phyloP scores from a whole-genome alignment of 805 yeast species.

The Saturnispora sekii region DNA sequence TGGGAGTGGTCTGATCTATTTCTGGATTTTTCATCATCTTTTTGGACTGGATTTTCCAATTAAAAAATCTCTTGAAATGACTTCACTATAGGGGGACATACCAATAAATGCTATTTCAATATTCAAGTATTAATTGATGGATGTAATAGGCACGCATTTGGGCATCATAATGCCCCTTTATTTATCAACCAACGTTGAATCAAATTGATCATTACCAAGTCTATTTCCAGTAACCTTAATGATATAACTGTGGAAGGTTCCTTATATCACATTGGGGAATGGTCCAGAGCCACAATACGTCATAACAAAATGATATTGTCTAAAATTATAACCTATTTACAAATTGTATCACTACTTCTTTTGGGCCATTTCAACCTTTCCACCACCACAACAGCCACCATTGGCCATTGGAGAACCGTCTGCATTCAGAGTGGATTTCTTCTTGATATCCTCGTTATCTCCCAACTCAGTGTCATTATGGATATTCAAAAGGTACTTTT shows the following conservation, averaged over 20 bases:
- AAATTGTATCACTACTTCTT: conserved; percentile 9
- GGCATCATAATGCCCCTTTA: no score
- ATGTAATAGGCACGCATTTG: no score
- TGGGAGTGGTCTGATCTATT: not conserved
- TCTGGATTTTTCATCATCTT: not conserved
- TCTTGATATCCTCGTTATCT: conserved; percentile 73
- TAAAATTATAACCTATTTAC: not conserved
- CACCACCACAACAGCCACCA: conserved; percentile 52
- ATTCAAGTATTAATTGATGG: no score
- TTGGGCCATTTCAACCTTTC: conserved; percentile 30
- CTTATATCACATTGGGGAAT: no score
- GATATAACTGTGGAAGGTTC: no score
- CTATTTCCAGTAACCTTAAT: no score
- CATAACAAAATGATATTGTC: not conserved
- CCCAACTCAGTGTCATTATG: conserved; percentile 83
- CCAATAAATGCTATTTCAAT: no score
- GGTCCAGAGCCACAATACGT: not conserved
- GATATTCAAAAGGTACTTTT: conserved; percentile 50
- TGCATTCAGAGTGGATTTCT: conserved; percentile 28
- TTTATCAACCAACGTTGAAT: no score
- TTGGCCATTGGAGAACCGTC: conserved; percentile 22
- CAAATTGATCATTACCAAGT: no score
- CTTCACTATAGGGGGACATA: not conserved
- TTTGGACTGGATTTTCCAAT: not conserved
- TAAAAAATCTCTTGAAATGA: not conserved